These are phyloP conservation scores for Trebouxia sp. DNA, from an alignment of 139 green algal genomes.

Conservation along the genomic window DNA sequence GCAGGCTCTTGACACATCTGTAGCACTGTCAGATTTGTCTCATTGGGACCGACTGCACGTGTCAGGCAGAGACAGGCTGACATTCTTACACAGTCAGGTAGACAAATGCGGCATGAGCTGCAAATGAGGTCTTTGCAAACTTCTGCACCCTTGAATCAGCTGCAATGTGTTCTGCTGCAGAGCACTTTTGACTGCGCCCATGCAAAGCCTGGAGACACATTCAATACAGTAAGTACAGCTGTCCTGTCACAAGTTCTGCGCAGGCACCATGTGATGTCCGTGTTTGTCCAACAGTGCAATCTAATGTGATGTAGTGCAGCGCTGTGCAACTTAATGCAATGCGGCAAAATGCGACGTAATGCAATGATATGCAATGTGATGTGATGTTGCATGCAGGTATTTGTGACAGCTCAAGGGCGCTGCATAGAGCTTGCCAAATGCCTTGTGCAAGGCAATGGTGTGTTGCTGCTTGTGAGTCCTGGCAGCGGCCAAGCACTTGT, in stretches of 20 bases:
- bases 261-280: too few species aligned
- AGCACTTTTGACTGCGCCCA: neutral
- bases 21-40: conserved; percentile 70
- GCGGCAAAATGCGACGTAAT: too few species aligned
- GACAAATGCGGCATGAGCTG: too few species aligned
- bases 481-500: conserved; percentile 46
- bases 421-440: conserved; percentile 66
- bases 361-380: too few species aligned
- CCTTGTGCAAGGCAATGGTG: conserved; percentile 45
- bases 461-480: conserved; percentile 65
- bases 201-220: neutral
- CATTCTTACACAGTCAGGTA: conserved; percentile 75
- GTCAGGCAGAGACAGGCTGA: conserved; percentile 48
- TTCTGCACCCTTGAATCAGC: too few species aligned
- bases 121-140: too few species aligned
- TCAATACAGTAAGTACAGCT: neutral
- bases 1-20: conserved; percentile 50
- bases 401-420: conserved; percentile 66
- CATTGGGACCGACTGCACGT: conserved; percentile 78
- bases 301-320: too few species aligned
- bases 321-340: too few species aligned
- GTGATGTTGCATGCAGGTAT: conserved; percentile 55
- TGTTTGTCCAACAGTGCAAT: too few species aligned
- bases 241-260: too few species aligned
- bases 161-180: neutral